These are phyloP conservation scores for Cladobotryum protrusum DNA, from an alignment of 2,329 filamentous ascomycete genomes.

Conservation along the genomic window DNA sequence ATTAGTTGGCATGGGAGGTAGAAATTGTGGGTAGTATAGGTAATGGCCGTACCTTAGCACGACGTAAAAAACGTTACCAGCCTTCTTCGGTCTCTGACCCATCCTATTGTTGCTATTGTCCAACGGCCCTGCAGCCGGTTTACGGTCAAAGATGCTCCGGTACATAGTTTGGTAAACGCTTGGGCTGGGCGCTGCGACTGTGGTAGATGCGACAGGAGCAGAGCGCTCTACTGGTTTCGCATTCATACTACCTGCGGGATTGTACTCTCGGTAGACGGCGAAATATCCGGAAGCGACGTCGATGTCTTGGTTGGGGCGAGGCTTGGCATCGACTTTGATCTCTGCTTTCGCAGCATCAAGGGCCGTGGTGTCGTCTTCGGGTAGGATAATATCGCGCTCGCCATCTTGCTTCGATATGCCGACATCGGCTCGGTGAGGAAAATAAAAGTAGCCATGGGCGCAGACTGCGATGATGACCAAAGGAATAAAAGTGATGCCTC, in stretches of 20 bases:
- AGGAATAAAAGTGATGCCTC: constrained; percentile 83
- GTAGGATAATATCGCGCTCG: constrained; percentile 42
- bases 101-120: constrained; percentile 42
- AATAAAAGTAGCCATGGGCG: constrained; percentile 61
- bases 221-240: constrained; percentile 84
- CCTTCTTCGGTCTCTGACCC: constrained; percentile 54
- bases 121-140: constrained; percentile 41
- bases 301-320: constrained; percentile 51
- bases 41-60: constrained; percentile 62
- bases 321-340: constrained; percentile 45
- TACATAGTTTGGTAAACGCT: constrained; percentile 99
- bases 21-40: background rate
- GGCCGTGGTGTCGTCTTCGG: constrained; percentile 58
- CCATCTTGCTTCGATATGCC: constrained; percentile 22
- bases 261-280: constrained; percentile 89
- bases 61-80: constrained; percentile 88
- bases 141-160: constrained; percentile 86
- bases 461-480: constrained; percentile 57
- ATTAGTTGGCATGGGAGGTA: constrained; percentile 1
- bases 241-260: constrained; percentile 82
- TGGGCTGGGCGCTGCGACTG: constrained; percentile 72
- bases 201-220: constrained; percentile 68
- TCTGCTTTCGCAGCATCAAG: constrained; percentile 57
- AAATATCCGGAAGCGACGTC: constrained; percentile 90
- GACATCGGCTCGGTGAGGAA: constrained; percentile 48